Base-by-base conservation (phyloP, 2,329 filamentous ascomycete species). In the Aspergillus arachidicola region DNA sequence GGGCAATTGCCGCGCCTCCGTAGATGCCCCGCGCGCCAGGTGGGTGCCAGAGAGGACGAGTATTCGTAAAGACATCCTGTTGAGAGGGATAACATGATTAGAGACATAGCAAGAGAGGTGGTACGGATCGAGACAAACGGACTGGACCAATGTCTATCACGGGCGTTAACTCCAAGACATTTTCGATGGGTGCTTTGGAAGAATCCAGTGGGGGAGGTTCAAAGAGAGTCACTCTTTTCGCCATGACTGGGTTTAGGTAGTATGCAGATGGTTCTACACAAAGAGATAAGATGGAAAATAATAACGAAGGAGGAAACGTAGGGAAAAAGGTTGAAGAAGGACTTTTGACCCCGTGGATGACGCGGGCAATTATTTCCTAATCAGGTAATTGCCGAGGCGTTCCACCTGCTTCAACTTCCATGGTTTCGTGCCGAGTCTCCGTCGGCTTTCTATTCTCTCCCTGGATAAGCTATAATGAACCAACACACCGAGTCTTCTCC, bases 31-130 rank as follows among this genome's bases (percentile, higher is more conserved):
- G 89, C 3, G 95, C 95, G 23, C 93, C 93, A 0, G 92, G 90
- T 0, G 95, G 95, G 71, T 96, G 94, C 94, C 94, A 98, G 65
- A 95, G 85, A 26, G 91, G 91, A 43, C 93, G 91, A 2, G 93
- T 92, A 78, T 99, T 99, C 60, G 95, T 98, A 83, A 95, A 99
- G 70, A 98, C 89, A 76, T 97, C 91, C 89, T 92, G 65, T 56
- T 48, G 7, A 45, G 19, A 55, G 14, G 48, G 26, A 67, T 21
- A 26, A 50, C 32, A 23, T 41, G 60, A 19, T 45, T 58, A 54
- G 62, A 58, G 57, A 55, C 14, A 28, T 26, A 12, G 6, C 34
- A 38, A 26, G 11, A 23, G 53, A 38, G 30, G 50, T 34, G 50
- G 11, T 41, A 23, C n/a, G 19, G 23, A 56, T 28, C 55, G 19